These are phyloP conservation scores for Cyclotella distinguenda DNA, from an alignment of 108 stramenopile genomes.

Conservation along the genomic window DNA sequence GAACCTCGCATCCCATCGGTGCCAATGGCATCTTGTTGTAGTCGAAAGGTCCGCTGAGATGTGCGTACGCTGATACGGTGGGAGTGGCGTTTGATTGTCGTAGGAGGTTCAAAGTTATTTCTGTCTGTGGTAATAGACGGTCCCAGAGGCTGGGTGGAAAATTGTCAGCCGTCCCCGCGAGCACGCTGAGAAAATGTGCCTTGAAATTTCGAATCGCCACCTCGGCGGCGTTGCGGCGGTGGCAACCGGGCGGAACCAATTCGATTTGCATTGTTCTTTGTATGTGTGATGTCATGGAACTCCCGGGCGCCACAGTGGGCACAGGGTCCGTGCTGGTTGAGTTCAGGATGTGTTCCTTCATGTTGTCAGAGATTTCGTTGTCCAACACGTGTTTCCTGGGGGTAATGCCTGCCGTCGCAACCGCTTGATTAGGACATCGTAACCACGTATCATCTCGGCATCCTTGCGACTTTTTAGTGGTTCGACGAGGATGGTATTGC, in stretches of 20 bases:
- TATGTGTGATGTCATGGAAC: too few species aligned
- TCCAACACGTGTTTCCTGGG: slow-evolving; percentile 26
- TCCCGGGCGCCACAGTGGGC: too few species aligned
- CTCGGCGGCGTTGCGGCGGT: slow-evolving; percentile 48
- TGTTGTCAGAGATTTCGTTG: slow-evolving; percentile 17
- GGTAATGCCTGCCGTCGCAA: slow-evolving; percentile 7
- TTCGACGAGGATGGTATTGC: slow-evolving; percentile 34
- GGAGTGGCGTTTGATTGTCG: slow-evolving; percentile 48
- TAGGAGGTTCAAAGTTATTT: slow-evolving; percentile 38
- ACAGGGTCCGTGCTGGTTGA: too few species aligned
- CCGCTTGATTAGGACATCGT: slow-evolving; percentile 2
- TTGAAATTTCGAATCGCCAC: slow-evolving; percentile 56
- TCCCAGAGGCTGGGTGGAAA: slow-evolving; percentile 51
- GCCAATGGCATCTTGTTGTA: slow-evolving; percentile 53
- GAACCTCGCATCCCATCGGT: slow-evolving; percentile 43
- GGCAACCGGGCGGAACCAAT: slow-evolving; percentile 42
- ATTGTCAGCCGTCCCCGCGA: slow-evolving; percentile 21
- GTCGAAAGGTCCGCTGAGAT: slow-evolving; percentile 28
- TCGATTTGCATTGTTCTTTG: too few species aligned
- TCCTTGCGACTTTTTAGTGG: slow-evolving; percentile 29
- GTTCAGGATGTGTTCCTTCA: slow-evolving; percentile 11
- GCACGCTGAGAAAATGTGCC: slow-evolving; percentile 48
- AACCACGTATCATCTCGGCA: slow-evolving; percentile 19
- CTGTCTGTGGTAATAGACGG: slow-evolving; percentile 43
- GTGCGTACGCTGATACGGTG: slow-evolving; percentile 19